Conservation (phyloP, 1,139 yeast genomes). For the Nakaseomyces kungkrabaensis region DNA sequence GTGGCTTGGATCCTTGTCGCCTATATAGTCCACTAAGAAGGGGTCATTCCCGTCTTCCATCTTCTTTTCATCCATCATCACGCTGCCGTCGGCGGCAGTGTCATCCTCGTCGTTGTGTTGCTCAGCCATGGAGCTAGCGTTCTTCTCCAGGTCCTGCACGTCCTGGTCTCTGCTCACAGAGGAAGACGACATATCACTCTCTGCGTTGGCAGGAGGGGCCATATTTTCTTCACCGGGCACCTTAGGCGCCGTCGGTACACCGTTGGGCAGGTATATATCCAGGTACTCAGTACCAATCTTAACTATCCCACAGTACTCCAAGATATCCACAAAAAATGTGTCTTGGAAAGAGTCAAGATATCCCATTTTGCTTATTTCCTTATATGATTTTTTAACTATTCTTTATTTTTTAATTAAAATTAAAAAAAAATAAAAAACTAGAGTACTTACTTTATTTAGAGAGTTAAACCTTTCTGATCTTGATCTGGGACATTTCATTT, state of each 20-base stretch:
- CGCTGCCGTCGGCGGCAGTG: background rate
- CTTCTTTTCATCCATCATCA: background rate
- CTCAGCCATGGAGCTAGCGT: background rate
- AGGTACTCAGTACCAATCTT: background rate
- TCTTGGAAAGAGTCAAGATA: background rate
- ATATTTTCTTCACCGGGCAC: background rate
- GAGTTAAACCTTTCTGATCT: too few species aligned
- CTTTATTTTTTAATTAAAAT: too few species aligned
- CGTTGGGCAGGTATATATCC: background rate
- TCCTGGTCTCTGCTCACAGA: background rate
- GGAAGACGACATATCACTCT: background rate
- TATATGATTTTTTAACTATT: too few species aligned
- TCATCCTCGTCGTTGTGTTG: background rate
- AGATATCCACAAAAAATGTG: slow-evolving; percentile 4
- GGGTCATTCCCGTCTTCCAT: slow-evolving; percentile 5
- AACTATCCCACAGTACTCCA: slow-evolving; percentile 2
- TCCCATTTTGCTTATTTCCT: background rate
- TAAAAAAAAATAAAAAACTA: too few species aligned
- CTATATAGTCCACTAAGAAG: slow-evolving; percentile 16
- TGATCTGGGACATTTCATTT: too few species aligned
- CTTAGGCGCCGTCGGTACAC: background rate
- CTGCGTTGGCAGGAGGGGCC: too few species aligned
- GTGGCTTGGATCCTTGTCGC: slow-evolving; percentile 42
- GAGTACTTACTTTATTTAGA: too few species aligned
- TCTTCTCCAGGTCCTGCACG: background rate